phyloP scores from a whole-genome alignment of 441 rosid genomes.

The Populus hybrid region DNA sequence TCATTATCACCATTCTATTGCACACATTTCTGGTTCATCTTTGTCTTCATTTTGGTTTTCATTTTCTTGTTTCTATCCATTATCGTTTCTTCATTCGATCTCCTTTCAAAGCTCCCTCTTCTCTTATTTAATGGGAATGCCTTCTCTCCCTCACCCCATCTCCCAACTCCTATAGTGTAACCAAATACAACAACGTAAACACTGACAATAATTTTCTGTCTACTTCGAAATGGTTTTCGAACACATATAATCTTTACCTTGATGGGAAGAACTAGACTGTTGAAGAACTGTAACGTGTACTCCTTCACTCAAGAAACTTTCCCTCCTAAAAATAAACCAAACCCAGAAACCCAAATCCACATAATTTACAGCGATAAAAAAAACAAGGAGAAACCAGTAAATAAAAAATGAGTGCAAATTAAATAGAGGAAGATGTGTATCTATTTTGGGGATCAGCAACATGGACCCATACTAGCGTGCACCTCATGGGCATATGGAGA shows the following conservation, averaged over 20 bases:
- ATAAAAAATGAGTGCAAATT: conserved; percentile 25
- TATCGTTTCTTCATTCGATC: conserved; percentile 21
- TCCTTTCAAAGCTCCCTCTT: conserved; percentile 42
- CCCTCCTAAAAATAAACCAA: conserved; percentile 3
- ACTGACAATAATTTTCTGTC: not conserved
- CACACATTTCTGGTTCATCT: not conserved
- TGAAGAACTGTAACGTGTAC: conserved; percentile 12
- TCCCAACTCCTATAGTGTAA: conserved; percentile 24
- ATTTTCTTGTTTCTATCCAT: conserved; percentile 26
- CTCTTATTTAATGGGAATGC: conserved; percentile 51
- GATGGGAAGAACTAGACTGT: conserved; percentile 20
- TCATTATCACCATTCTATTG: conserved; percentile 10
- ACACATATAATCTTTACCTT: conserved; percentile 21
- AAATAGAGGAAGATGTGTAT: conserved; percentile 5
- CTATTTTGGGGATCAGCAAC: conserved; percentile 57
- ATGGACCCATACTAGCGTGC: conserved; percentile 66
- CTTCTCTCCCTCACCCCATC: conserved; percentile 43
- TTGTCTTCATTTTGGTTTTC: conserved; percentile 9
- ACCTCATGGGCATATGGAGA: conserved; percentile 42
- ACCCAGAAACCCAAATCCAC: conserved; percentile 29
- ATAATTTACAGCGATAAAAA: conserved; percentile 14
- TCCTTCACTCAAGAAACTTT: conserved; percentile 24
- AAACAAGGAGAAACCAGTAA: conserved; percentile 5
- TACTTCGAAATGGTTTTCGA: not conserved
- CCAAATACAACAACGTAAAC: not conserved